Evolutionary conservation across 495 filamentous ascomycete species (phyloP), one percentile per base, ranked within the genome.

Genomic region (Aspergillus kassunensis): DNA sequence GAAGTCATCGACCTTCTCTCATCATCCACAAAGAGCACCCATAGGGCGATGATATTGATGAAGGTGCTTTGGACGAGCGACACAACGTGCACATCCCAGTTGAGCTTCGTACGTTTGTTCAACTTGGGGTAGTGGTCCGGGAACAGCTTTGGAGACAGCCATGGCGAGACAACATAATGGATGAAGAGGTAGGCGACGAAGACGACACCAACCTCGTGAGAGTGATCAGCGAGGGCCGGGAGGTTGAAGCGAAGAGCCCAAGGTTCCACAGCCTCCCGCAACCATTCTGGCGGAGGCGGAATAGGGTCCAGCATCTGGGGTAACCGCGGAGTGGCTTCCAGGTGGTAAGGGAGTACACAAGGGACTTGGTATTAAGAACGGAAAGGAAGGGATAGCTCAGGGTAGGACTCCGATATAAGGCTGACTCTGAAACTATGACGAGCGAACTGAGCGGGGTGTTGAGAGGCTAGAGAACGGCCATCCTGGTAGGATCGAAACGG

Each of bases 21-120:
- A 39, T 85, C 68, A 69, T 97, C 93, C 36, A 55, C 63, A 60
- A 75, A 84, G 72, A 96, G 96, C 35, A 91, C 82, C 84, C 86
- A 97, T 29, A 99, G 65, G 12, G 90, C 89, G 33, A 88, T 64
- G 36, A 53, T 63, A 64, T 86, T 89, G 72, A 99, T 89, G n/a
- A 91, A 70, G 13, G 79, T 72, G 60, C 83, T 86, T 74, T 99
- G 93, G 15, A 89, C 73, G n/a, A 99, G 71, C 12, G 89, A 95
- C 19, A 97, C 95, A 59, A 97, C 87, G 65, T 97, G 93, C 23
- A 96, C 86, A 69, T 99, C 87, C 93, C 93, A 99, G 79, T 92
- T 97, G 55, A 92, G 71, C 66, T 79, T 83, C 42, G 87, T 92
- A 25, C 84, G 79, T 9, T 67, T 69, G 43, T 77, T 78, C 49